Evolutionary conservation across 305 asterid genomes (phyloP).

Genomic region (Fraxinus xanthoxyloides): DNA sequence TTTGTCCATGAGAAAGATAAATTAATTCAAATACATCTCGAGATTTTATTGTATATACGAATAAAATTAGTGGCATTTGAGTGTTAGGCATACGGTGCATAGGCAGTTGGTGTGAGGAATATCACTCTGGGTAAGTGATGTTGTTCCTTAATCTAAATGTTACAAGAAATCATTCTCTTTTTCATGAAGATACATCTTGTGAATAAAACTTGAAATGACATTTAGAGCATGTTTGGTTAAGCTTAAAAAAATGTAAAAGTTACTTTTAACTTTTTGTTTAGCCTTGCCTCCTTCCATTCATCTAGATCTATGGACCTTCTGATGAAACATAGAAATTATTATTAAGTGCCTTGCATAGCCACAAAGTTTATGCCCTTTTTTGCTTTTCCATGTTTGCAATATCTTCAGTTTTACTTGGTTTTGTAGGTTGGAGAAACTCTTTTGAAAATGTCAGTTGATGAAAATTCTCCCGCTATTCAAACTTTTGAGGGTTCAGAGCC

Average conservation of each 20-base stretch:
- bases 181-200: not conserved
- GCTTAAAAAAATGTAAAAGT: not conserved
- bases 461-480: conserved; percentile 34
- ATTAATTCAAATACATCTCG: not conserved
- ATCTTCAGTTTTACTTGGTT: conserved; percentile 2
- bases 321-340: not conserved
- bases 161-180: not conserved
- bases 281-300: not conserved
- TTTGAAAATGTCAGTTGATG: conserved; percentile 61
- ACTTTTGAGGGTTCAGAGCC: conserved; percentile 32
- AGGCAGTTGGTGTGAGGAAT: not conserved
- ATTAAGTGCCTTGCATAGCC: not conserved
- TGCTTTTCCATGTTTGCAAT: conserved; percentile 9
- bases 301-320: not conserved
- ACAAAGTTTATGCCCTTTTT: not conserved
- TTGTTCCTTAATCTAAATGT: not conserved
- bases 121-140: not conserved
- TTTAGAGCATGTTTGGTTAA: not conserved
- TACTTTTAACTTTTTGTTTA: not conserved
- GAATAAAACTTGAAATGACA: conserved; percentile 4
- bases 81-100: not conserved
- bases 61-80: not conserved
- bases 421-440: conserved; percentile 94
- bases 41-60: not conserved
- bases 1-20: conserved; percentile 2